Percentiles rank a stretch among this genome's conserved stretches.
These are phyloP conservation scores for Bisporella sp. DNA, from an alignment of 2,329 filamentous ascomycete species.

Conservation along the genomic window DNA sequence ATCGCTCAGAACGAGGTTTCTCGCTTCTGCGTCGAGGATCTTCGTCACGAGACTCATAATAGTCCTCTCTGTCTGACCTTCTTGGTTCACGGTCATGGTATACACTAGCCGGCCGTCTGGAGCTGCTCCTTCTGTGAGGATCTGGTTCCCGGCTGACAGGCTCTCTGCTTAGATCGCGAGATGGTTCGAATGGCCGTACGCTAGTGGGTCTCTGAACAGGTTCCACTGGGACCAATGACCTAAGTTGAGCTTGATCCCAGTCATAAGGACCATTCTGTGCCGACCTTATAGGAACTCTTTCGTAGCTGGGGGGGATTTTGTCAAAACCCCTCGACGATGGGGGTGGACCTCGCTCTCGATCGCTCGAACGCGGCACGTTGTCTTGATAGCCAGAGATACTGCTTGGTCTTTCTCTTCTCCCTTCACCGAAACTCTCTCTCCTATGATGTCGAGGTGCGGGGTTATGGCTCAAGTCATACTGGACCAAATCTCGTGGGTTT, in stretches of 20 bases:
- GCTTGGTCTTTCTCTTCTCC: slow-evolving; percentile 26
- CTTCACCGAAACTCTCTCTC: slow-evolving; percentile 47
- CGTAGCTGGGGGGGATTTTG: slow-evolving; percentile 46
- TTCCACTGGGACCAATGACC: slow-evolving; percentile 21
- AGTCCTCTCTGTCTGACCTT: slow-evolving; percentile 20
- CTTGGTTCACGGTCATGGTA: slow-evolving; percentile 22
- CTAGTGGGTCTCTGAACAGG: slow-evolving; percentile 19
- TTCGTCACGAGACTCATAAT: slow-evolving; percentile 24
- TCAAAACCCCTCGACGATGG: slow-evolving; percentile 66
- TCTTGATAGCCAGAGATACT: slow-evolving; percentile 24
- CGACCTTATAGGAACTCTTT: neutral
- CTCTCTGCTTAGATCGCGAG: neutral
- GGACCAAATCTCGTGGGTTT: slow-evolving; percentile 52
- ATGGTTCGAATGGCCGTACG: slow-evolving; percentile 17
- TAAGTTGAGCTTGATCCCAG: neutral
- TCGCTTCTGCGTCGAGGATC: slow-evolving; percentile 17
- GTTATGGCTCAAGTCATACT: slow-evolving; percentile 51
- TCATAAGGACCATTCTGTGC: neutral
- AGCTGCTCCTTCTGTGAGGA: neutral
- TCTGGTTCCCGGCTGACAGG: neutral
- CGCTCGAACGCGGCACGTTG: slow-evolving; percentile 27
- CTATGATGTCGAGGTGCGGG: slow-evolving; percentile 33
- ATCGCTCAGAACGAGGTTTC: slow-evolving; percentile 18
- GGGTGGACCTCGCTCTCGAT: slow-evolving; percentile 46
- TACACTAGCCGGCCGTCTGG: slow-evolving; percentile 17